Evolutionary conservation across 176 grass and related monocot genomes (phyloP).

Genomic region (Triticum turgidum): DNA sequence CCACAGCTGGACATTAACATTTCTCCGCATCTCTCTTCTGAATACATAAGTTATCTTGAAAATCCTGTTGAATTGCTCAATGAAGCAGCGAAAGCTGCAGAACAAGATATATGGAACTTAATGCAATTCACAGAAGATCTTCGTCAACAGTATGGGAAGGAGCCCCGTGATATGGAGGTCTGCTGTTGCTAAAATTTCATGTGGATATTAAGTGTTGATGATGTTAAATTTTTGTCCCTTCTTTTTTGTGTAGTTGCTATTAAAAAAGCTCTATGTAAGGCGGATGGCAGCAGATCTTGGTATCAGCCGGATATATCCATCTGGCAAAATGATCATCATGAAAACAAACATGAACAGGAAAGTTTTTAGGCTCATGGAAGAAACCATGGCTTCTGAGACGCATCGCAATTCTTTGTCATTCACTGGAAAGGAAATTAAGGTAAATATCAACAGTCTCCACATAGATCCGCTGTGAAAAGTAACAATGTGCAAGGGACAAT

Average conservation of each 20-base stretch:
- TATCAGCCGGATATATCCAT: conserved; percentile 70
- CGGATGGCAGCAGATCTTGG: conserved; percentile 94
- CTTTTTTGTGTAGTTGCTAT: conserved; percentile 66
- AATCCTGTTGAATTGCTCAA: conserved; percentile 90
- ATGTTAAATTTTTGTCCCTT: conserved; percentile 9
- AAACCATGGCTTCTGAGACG: conserved; percentile 74
- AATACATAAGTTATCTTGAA: conserved; percentile 94
- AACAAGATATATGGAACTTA: conserved; percentile 84
- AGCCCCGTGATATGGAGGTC: conserved; percentile 95
- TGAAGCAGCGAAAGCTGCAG: conserved; percentile 78
- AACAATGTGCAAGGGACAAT: not conserved
- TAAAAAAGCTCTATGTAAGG: conserved; percentile 91
- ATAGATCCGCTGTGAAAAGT: not conserved
- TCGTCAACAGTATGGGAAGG: conserved; percentile 74
- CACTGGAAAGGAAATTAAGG: conserved; percentile 79
- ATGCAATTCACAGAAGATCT: conserved; percentile 84
- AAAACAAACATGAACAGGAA: conserved; percentile 83
- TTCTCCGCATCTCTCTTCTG: conserved; percentile 80
- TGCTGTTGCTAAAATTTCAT: conserved; percentile 27
- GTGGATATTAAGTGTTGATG: not conserved
- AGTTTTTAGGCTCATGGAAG: conserved; percentile 84
- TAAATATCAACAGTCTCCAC: conserved; percentile 23
- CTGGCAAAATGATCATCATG: conserved; percentile 71
- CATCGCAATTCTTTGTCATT: conserved; percentile 65
- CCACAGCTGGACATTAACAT: conserved; percentile 81